phyloP scores from a whole-genome alignment of 108 stramenopile genomes.

The Cyclotella choctawhatcheeana region DNA sequence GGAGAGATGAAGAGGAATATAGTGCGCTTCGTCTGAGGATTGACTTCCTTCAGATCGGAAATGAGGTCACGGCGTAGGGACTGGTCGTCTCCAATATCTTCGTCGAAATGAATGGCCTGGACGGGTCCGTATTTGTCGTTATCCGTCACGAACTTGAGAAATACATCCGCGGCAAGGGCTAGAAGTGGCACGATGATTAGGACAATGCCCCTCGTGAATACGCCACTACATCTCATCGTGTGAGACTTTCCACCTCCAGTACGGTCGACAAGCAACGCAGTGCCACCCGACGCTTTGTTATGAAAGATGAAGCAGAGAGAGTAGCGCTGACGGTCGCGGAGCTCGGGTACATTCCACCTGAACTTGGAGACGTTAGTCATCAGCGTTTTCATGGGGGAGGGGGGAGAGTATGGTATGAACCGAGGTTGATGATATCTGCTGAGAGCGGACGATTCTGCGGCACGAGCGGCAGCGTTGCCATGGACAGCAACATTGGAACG shows the following conservation, averaged over 20 bases:
- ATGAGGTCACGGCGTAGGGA: neutral
- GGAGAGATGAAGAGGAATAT: constrained; percentile 1
- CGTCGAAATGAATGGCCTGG: neutral
- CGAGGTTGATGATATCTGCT: too few species aligned
- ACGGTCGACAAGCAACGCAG: neutral
- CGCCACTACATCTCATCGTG: neutral
- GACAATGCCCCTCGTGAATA: neutral
- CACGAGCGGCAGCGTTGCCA: neutral
- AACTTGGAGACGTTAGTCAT: neutral
- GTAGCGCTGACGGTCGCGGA: neutral
- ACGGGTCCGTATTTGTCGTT: neutral
- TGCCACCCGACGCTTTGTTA: neutral
- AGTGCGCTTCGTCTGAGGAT: neutral
- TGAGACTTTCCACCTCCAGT: constrained; percentile 1
- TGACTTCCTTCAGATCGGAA: neutral
- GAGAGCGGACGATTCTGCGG: neutral
- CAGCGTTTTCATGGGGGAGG: neutral
- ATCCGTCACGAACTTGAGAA: neutral
- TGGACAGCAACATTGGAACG: neutral
- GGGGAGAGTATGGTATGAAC: neutral
- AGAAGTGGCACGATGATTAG: constrained; percentile 2
- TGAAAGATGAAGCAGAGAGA: constrained; percentile 2
- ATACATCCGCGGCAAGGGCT: neutral
- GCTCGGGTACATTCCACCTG: neutral
- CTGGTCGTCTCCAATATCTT: neutral